These are phyloP conservation scores for Avena eriantha DNA, from an alignment of 176 grass and related monocot genomes.

Conservation along the genomic window DNA sequence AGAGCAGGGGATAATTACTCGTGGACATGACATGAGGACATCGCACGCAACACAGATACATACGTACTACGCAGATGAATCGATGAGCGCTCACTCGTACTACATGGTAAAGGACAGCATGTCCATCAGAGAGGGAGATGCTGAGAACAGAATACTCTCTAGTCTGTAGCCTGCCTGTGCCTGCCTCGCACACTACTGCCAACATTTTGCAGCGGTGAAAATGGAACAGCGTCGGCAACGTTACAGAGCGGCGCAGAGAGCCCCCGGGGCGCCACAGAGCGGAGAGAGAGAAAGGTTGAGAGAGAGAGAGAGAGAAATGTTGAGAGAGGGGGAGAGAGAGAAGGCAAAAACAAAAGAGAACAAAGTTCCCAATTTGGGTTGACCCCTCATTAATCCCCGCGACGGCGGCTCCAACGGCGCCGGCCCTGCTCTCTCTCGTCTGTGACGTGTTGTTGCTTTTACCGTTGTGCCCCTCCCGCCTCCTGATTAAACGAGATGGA, in stretches of 20 bases:
- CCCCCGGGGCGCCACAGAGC: background rate
- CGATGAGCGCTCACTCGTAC: background rate
- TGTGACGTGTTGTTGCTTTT: background rate
- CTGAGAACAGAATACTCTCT: constrained; percentile 15
- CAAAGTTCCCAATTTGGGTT: constrained; percentile 58
- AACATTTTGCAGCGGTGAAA: background rate
- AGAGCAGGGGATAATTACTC: constrained; percentile 4
- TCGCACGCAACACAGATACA: background rate
- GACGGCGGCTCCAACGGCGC: constrained; percentile 86
- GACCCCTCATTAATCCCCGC: constrained; percentile 61
- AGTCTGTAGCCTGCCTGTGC: background rate
- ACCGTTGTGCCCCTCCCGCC: constrained; percentile 11
- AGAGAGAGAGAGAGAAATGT: background rate
- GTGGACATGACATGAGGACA: background rate
- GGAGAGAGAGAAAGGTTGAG: background rate
- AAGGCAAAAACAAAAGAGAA: constrained; percentile 16
- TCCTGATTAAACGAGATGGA: background rate
- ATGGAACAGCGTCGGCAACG: constrained; percentile 6
- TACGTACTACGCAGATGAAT: background rate
- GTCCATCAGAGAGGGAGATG: constrained; percentile 10
- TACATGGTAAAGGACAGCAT: constrained; percentile 1
- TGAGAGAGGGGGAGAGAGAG: background rate
- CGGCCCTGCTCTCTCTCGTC: constrained; percentile 42
- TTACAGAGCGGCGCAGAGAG: background rate
- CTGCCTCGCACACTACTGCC: background rate